A percentile compares a stretch with the other conserved stretches of the same genome.
Evolutionary conservation across 192 early-diverging fungal genomes (phyloP).

Genomic region (Cladochytrium replicatum): DNA sequence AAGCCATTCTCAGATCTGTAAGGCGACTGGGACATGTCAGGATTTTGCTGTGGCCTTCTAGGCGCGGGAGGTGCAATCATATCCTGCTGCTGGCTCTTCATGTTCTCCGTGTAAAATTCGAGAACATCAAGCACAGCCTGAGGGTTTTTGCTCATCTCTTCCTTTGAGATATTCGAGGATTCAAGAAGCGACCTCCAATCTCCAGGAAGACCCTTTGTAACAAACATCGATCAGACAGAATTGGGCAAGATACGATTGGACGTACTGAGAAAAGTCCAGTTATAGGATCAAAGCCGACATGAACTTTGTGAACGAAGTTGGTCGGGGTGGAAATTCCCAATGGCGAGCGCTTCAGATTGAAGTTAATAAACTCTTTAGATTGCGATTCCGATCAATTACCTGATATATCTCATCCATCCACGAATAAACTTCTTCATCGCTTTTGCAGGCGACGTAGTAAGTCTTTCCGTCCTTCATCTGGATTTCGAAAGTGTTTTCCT

Average conservation of each 20-base stretch:
- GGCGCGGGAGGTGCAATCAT: slow-evolving; percentile 1
- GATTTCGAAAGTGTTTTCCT: slow-evolving; percentile 90
- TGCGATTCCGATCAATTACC: slow-evolving; percentile 24
- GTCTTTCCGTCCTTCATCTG: slow-evolving; percentile 87
- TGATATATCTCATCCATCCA: slow-evolving; percentile 99
- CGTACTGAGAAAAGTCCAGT: slow-evolving; percentile 38
- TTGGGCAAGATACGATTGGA: neutral
- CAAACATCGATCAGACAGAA: neutral
- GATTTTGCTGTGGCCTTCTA: too few species aligned
- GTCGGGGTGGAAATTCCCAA: slow-evolving; percentile 73
- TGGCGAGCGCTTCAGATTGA: slow-evolving; percentile 68
- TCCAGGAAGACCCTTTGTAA: slow-evolving; percentile 72
- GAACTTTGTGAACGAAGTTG: slow-evolving; percentile 80
- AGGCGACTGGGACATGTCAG: too few species aligned
- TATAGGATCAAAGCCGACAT: slow-evolving; percentile 46
- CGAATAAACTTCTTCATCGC: slow-evolving; percentile 92
- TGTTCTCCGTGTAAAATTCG: slow-evolving; percentile 91
- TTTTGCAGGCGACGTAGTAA: slow-evolving; percentile 85
- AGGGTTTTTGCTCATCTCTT: slow-evolving; percentile 96
- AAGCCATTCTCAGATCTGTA: too few species aligned
- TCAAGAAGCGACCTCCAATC: slow-evolving; percentile 92
- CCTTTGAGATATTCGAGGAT: slow-evolving; percentile 87
- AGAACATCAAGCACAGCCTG: slow-evolving; percentile 96
- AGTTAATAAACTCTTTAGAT: too few species aligned
- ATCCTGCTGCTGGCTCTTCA: slow-evolving; percentile 35